These are phyloP conservation scores for Fusarium sarcochroum DNA, from an alignment of 2,329 filamentous ascomycete species.

Conservation along the genomic window DNA sequence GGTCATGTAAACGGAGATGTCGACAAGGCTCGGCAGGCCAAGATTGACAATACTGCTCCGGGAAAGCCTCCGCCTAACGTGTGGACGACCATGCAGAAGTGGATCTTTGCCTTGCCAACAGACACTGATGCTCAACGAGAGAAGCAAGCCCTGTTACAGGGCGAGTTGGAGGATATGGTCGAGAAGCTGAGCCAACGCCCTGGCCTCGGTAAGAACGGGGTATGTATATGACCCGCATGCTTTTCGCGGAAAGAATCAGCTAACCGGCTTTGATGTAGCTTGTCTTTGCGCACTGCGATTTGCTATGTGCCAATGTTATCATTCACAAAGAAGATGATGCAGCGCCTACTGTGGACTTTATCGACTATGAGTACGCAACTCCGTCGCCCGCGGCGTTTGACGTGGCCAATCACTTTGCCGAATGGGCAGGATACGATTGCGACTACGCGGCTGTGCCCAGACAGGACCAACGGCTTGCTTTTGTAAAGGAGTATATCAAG, in stretches of 20 bases:
- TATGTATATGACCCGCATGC: slow-evolving; percentile 59
- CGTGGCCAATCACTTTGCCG: slow-evolving; percentile 96
- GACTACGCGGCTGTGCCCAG: slow-evolving; percentile 89
- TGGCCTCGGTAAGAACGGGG: slow-evolving; percentile 81
- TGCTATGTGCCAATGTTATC: slow-evolving; percentile 97
- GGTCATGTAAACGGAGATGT: slow-evolving; percentile 47
- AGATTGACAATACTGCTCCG: slow-evolving; percentile 68
- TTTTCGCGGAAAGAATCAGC: slow-evolving; percentile 11
- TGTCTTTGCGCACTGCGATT: slow-evolving; percentile 94
- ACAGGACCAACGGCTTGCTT: slow-evolving; percentile 79
- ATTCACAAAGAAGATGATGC: slow-evolving; percentile 67
- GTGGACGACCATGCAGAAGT: slow-evolving; percentile 97
- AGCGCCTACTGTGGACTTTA: slow-evolving; percentile 75
- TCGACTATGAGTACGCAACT: slow-evolving; percentile 98
- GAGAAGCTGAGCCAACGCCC: slow-evolving; percentile 80
- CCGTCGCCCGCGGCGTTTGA: slow-evolving; percentile 96
- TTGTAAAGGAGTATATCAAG: slow-evolving; percentile 85
- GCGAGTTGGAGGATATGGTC: slow-evolving; percentile 80
- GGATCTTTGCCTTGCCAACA: slow-evolving; percentile 88
- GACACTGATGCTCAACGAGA: slow-evolving; percentile 77
- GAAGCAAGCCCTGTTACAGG: slow-evolving; percentile 78
- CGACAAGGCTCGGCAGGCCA: slow-evolving; percentile 53
- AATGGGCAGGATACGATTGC: slow-evolving; percentile 98
- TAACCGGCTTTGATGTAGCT: slow-evolving; percentile 65
- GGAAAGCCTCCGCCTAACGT: slow-evolving; percentile 85